A percentile compares a stretch with the other conserved stretches of the same genome.
Conservation (phyloP, 768 basidiomycete genomes). For the Pleurotus eryngii region DNA sequence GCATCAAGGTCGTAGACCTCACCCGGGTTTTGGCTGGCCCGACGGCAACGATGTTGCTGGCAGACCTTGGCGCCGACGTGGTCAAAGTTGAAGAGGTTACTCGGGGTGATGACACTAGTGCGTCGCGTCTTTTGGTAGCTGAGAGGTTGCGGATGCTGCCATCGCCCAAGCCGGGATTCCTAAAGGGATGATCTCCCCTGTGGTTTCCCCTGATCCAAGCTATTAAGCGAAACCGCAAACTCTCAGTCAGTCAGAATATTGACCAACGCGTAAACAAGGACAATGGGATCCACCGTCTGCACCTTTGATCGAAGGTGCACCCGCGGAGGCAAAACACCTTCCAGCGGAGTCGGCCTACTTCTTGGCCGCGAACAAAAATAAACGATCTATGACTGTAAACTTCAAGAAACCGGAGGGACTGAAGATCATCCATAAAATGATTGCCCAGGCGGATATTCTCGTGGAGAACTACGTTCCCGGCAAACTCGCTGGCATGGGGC, state of each 20-base stretch:
- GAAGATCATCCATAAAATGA: constrained; percentile 67
- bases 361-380: constrained; percentile 84
- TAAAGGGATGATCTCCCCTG: too few relatives aligned
- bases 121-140: constrained; percentile 18
- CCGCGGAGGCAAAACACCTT: constrained; percentile 55
- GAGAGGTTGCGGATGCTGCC: too few relatives aligned
- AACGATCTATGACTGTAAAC: constrained; percentile 85
- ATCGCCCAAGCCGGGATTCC: too few relatives aligned
- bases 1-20: constrained; percentile 82
- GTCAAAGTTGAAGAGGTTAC: constrained; percentile 84
- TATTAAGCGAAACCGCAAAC: too few relatives aligned
- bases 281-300: constrained; percentile 66
- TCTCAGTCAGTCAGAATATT: too few relatives aligned
- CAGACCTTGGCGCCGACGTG: constrained; percentile 89
- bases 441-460: constrained; percentile 75
- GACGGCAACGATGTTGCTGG: constrained; percentile 88
- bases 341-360: constrained; percentile 95
- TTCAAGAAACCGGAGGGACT: constrained; percentile 79
- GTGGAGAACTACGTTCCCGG: constrained; percentile 89
- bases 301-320: constrained; percentile 42
- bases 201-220: too few relatives aligned
- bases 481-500: constrained; percentile 79
- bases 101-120: constrained; percentile 88
- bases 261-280: constrained; percentile 24
- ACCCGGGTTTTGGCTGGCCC: constrained; percentile 92